These are phyloP conservation scores for Annulohypoxylon truncatum DNA, from an alignment of 2,329 filamentous ascomycete species.

Conservation along the genomic window DNA sequence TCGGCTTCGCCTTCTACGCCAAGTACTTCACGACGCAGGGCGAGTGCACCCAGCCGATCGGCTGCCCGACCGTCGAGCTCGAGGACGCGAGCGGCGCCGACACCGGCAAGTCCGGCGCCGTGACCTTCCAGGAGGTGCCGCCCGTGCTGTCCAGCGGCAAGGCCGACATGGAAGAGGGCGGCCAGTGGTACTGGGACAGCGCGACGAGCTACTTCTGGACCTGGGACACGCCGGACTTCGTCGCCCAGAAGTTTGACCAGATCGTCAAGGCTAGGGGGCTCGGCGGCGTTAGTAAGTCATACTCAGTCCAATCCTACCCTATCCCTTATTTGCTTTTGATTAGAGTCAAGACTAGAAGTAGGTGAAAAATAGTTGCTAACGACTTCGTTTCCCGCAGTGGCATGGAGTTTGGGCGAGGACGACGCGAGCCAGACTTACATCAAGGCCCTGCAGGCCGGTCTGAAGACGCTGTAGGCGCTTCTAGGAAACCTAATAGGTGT, in stretches of 20 bases:
- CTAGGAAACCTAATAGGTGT: neutral
- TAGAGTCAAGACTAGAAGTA: neutral
- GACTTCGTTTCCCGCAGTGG: constrained; percentile 30
- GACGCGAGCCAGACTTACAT: constrained; percentile 32
- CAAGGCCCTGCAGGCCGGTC: constrained; percentile 37
- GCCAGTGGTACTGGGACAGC: constrained; percentile 76
- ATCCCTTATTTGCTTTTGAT: neutral
- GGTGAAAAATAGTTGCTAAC: constrained; percentile 19
- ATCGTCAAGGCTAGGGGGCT: constrained; percentile 68
- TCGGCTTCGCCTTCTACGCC: constrained; percentile 75
- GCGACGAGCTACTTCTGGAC: constrained; percentile 75
- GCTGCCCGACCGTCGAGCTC: constrained; percentile 66
- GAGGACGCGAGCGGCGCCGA: constrained; percentile 70
- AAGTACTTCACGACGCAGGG: constrained; percentile 69
- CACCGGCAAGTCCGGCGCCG: constrained; percentile 61
- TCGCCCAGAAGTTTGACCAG: constrained; percentile 69
- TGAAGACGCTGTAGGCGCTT: constrained; percentile 32
- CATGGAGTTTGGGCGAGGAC: constrained; percentile 43
- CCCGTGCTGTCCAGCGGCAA: constrained; percentile 54
- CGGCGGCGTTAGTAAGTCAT: constrained; percentile 69
- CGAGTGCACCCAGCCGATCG: constrained; percentile 57
- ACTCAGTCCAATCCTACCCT: neutral
- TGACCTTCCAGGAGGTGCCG: constrained; percentile 58
- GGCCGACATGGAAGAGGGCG: constrained; percentile 69
- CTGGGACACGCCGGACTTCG: constrained; percentile 73